These are phyloP conservation scores for Xylariaceae sp. DNA, from an alignment of 2,329 filamentous ascomycete species.

Conservation along the genomic window DNA sequence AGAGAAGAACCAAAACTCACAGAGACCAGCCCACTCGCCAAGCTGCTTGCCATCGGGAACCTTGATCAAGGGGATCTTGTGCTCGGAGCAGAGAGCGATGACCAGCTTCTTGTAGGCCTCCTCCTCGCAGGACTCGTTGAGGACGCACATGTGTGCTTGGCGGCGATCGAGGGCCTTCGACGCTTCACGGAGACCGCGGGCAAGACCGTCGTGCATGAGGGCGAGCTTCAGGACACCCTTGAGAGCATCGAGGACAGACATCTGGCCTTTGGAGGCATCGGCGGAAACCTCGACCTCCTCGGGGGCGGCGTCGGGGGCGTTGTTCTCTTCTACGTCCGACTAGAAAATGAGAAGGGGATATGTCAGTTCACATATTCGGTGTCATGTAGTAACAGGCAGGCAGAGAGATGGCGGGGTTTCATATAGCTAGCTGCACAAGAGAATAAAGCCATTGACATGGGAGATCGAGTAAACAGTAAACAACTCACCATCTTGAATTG, in stretches of 20 bases:
- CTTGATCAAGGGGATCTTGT: constrained; percentile 99
- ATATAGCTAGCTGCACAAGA: constrained; percentile 8
- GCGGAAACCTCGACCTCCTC: constrained; percentile 95
- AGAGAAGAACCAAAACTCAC: too few species aligned
- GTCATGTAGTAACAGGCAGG: not conserved
- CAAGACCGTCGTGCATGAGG: constrained; percentile 99
- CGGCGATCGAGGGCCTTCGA: constrained; percentile 98
- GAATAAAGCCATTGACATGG: not conserved
- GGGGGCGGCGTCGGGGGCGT: constrained; percentile 74
- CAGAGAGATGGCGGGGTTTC: not conserved
- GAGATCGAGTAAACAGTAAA: not conserved
- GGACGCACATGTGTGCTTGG: constrained; percentile 99
- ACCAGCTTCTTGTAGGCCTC: constrained; percentile 99
- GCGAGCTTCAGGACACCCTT: constrained; percentile 99
- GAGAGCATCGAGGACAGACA: constrained; percentile 96
- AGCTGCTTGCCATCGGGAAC: constrained; percentile 99
- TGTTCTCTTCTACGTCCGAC: constrained; percentile 99
- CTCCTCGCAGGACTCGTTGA: constrained; percentile 99
- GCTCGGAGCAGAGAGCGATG: constrained; percentile 96
- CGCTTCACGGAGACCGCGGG: constrained; percentile 95
- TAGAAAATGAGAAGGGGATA: constrained; percentile 37
- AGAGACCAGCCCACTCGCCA: constrained; percentile 99
- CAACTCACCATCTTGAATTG: constrained; percentile 59
- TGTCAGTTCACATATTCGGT: constrained; percentile 13
- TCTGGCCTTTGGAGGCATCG: constrained; percentile 85